Evolutionary conservation across 202 grass and related monocot species (phyloP), one percentile per base, ranked within the genome.

Genomic region (Alloteropsis angusta): DNA sequence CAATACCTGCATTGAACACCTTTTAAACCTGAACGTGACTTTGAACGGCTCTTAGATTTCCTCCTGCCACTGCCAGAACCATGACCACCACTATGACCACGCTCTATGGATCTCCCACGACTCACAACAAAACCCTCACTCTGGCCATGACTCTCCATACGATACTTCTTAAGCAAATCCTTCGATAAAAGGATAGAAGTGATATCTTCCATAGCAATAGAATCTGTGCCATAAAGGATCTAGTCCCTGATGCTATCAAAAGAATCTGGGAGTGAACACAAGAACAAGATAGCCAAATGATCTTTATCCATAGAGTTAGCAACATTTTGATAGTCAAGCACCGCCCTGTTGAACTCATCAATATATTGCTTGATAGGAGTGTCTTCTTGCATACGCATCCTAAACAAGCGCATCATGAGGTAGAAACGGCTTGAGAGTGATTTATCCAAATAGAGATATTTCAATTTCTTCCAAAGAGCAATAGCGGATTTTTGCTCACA

Each of bases 341-440:
- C 30, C 0, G 2, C 5, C 0, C 21, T 54, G 0, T 35, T 54
- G 47, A 72, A 72, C 30, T 72, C 47, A 37, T 72, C 17, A 36
- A 72, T 72, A 37, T 53, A 53, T 53, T 72, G 47, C 68, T 72
- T 72, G 47, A 72, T 54, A 52, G 0, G 30, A 38, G 68, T 72
- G 48, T 10, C 1, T 55, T 72, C 48, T 72, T 53, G 5, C 48
- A 72, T 55, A 38, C 5, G 2, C 69, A 72, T 23, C 4, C 43
- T 14, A 45, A 45, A 14, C 43, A 45, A 45, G 43, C 43, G 13
- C 43, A 45, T 15, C 43, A 45, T 45, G 4, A 45, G 43, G 43
- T 45, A 45, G 43, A 45, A 45, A 45, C 4, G 12, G 16, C 45
- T 47, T 16, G 45, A 47, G 45, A 47, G 45, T 47, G 45, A 47